Evolutionary conservation across 768 basidiomycete genomes (phyloP), one percentile per base, ranked within the genome.

Genomic region (Hygrophorus russula): DNA sequence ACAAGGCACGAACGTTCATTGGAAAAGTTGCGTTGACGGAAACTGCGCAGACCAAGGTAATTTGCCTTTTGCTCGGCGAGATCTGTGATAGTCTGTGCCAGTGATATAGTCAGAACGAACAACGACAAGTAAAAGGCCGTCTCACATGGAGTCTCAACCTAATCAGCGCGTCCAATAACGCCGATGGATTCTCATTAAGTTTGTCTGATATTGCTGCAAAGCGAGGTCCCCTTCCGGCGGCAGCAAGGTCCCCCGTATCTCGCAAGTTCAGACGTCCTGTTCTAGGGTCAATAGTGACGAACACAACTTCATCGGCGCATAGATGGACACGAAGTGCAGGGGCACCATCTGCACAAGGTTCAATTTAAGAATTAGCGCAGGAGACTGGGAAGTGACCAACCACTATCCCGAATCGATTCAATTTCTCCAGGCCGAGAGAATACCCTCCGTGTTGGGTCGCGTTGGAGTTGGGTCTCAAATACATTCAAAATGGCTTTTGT

Each of bases 31-130:
- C 87, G 76, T 18, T 69, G 60, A 12, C 79, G 75, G 60, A 76
- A 83, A 45, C 74, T 78, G 56, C 79, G 78, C 33, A 91, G 61
- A n/a, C 91, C 91, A 8, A 93, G 73, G 53, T 88, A 82, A 48
- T 68, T 75, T n/a, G 82, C 85, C 54, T 89, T 91, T 58, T 86
- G 82, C 57, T 92, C 88, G 8, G 82, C 75, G 12, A 82, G 70
- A 44, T 90, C 86, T 34, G 75, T 69, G 47, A 92, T 88, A 4
- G 88, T 88, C 91, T 93, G 50, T n/a, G 6, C n/a, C 11, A 38
- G 31, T 31, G 20, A 11, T 18, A n/a, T 28, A 46, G 30, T 44
- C 48, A 41, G 41, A n/a, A 34, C 40, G 24, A 28, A 39, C 17
- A 3, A 18, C 32, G 17, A 20, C 4, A 24, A 17, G 41, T 28